phyloP scores from a whole-genome alignment of 805 yeast genomes.

The Diddensiella santjacobensis region DNA sequence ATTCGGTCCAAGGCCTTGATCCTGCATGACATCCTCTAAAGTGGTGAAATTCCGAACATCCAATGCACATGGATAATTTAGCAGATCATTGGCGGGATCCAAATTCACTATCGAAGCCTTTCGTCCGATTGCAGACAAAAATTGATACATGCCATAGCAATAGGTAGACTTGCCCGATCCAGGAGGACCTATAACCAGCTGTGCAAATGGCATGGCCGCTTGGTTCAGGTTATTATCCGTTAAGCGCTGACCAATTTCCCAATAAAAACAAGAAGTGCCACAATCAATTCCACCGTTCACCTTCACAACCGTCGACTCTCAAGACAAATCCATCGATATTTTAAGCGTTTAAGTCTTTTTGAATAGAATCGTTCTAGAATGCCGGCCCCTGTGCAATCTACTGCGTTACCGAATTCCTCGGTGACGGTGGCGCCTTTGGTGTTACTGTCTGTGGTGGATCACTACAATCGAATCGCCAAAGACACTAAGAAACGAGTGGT shows the following conservation, averaged over 20 bases:
- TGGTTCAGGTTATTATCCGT: too few relatives aligned
- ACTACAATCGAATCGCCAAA: constrained; percentile 81
- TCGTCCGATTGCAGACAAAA: constrained; percentile 90
- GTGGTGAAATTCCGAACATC: constrained; percentile 77
- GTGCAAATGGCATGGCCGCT: constrained; percentile 61
- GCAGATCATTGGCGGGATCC: constrained; percentile 84
- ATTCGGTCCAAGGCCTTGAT: constrained; percentile 71
- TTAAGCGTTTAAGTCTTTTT: neutral
- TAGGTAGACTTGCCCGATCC: constrained; percentile 97
- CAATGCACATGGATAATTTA: constrained; percentile 67
- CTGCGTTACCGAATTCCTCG: constrained; percentile 10
- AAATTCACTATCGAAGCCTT: constrained; percentile 78
- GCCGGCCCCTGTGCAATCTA: constrained; percentile 6
- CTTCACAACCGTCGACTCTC: too few relatives aligned
- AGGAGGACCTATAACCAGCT: constrained; percentile 95
- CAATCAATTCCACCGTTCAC: too few relatives aligned
- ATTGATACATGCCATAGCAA: constrained; percentile 87
- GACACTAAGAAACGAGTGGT: constrained; percentile 77
- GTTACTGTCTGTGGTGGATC: constrained; percentile 89
- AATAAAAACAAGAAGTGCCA: too few relatives aligned
- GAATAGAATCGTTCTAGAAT: neutral
- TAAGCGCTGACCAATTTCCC: neutral
- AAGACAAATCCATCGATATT: neutral
- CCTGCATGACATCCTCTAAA: constrained; percentile 73
- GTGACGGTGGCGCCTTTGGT: constrained; percentile 96